Percentiles rank a stretch among this genome's conserved stretches.
These are phyloP conservation scores for Crithidia expoeki DNA, from an alignment of 208 protist genomes.

Conservation along the genomic window DNA sequence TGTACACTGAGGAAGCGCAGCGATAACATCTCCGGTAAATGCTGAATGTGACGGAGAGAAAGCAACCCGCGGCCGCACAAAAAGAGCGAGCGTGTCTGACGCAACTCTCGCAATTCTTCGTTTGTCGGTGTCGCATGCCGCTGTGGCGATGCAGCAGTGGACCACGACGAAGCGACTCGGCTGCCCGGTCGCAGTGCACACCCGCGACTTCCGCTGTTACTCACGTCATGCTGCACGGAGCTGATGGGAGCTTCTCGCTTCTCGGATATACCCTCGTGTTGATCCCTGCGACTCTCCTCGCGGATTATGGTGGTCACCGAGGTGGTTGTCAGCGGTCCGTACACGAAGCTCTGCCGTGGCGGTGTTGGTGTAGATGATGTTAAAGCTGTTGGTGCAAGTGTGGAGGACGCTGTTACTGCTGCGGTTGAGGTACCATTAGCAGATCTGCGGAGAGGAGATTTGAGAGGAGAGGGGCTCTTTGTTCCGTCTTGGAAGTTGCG, in stretches of 20 bases:
- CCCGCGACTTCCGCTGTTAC: not conserved
- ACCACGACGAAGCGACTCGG: not conserved
- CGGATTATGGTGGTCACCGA: constrained; percentile 17
- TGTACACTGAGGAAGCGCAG: constrained; percentile 72
- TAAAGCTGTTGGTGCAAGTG: constrained; percentile 5
- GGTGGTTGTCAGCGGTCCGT: constrained; percentile 23
- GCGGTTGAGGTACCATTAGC: not conserved
- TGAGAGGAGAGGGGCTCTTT: not conserved
- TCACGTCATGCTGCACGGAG: not conserved
- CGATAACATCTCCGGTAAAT: constrained; percentile 56
- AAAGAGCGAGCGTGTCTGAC: constrained; percentile 60
- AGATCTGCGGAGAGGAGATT: not conserved
- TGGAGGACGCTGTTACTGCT: not conserved
- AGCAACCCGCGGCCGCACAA: constrained; percentile 65
- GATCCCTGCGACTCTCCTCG: not conserved
- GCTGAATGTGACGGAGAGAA: constrained; percentile 70
- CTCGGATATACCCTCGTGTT: not conserved
- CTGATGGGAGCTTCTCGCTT: not conserved
- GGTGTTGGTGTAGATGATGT: constrained; percentile 11
- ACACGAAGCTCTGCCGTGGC: constrained; percentile 24
- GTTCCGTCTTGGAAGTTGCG: not conserved
- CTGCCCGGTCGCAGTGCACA: not conserved
- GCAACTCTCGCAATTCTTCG: constrained; percentile 40
- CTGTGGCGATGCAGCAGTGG: not conserved
- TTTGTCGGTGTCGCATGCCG: constrained; percentile 20